Conservation (phyloP, 2,329 filamentous ascomycete species). For the Fusarium graminum region DNA sequence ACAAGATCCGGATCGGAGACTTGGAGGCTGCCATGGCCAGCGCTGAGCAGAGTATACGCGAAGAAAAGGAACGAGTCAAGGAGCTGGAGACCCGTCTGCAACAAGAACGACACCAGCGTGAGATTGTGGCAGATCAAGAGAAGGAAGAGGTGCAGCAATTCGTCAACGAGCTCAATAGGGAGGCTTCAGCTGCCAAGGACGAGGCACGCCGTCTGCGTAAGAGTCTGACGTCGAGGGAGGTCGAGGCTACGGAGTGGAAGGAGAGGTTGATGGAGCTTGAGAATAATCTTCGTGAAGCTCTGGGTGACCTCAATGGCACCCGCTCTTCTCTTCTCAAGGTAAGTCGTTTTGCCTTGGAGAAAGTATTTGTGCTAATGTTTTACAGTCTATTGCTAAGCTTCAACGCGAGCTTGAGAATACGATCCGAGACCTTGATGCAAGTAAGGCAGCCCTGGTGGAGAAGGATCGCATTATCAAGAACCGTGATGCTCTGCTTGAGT, state of each 20-base stretch:
- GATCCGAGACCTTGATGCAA: conserved; percentile 82
- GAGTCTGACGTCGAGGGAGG: conserved; percentile 83
- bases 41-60: conserved; percentile 82
- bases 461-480: conserved; percentile 92
- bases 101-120: conserved; percentile 86
- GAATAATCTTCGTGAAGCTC: conserved; percentile 84
- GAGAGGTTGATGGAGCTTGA: conserved; percentile 91
- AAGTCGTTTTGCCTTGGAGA: conserved; percentile 41
- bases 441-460: conserved; percentile 83
- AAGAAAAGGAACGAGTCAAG: conserved; percentile 81
- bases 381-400: conserved; percentile 84
- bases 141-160: conserved; percentile 96
- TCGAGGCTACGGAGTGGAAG: conserved; percentile 92
- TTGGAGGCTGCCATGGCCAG: conserved; percentile 85
- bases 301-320: conserved; percentile 90
- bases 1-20: conserved; percentile 98
- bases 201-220: conserved; percentile 86
- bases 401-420: conserved; percentile 90
- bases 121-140: conserved; percentile 86
- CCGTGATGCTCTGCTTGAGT: conserved; percentile 89
- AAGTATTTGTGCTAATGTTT: conserved; percentile 30
- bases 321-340: conserved; percentile 87
- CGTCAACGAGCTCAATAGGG: conserved; percentile 90
- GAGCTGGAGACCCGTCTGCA: conserved; percentile 81
- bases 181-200: conserved; percentile 85